Evolutionary conservation across 2,329 filamentous ascomycete species (phyloP), one percentile per base, ranked within the genome.

Genomic region (Ceratocystis cubensis): DNA sequence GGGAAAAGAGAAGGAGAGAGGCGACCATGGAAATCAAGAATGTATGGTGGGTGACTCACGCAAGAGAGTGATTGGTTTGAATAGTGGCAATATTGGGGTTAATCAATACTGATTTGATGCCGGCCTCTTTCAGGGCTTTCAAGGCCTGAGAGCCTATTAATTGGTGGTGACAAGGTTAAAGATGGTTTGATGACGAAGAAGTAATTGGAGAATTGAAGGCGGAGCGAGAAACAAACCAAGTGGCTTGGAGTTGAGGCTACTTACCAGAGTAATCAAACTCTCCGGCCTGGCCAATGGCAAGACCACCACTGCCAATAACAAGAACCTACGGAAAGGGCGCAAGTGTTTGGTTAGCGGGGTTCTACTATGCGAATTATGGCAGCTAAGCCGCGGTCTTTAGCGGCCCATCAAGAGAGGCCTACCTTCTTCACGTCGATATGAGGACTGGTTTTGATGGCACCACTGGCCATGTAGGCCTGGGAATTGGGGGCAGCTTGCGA

Each of bases 21-120:
- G 25, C 2, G 22, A 53, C 25, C 7, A n/a, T 8, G n/a, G 70
- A 7, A 66, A 62, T 5, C 28, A 46, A 13, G 62, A 33, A 57
- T 20, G 15, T 15, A 48, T n/a, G 10, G 20, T 8, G 37, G 13
- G 50, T 33, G 33, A 64, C 66, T 65, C 50, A 68, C 66, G 91
- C 91, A 75, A 97, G 88, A 73, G 88, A 87, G 82, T 97, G 93
- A 76, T 95, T 91, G 72, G 93, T 97, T 79, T 97, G 93, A 74
- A 97, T 97, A 67, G 94, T 97, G 69, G 93, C 93, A 75, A 97
- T 97, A 76, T 97, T 97, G 73, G 93, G 93, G 79, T 97, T 97
- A 76, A 97, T 92, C 70, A 97, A 85, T 66, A 97, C 89, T 8
- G 93, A 96, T 71, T 87, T 79, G 69, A 97, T 89, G 69, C 91